Base-by-base conservation (phyloP, 1,284 basidiomycete species). In the Ceraceosorus guamensis region DNA sequence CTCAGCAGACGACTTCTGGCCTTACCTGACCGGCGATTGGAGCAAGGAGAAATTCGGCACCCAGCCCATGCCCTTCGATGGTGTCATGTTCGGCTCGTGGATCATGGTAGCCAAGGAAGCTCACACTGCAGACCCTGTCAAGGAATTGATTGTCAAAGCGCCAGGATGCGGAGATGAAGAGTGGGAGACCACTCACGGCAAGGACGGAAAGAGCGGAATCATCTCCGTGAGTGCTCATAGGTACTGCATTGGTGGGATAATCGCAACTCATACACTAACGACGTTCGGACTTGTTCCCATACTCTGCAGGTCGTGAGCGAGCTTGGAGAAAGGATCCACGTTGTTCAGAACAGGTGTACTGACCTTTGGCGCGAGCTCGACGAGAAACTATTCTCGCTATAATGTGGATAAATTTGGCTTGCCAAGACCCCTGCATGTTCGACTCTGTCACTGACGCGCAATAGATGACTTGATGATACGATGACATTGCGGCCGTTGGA, bases 51-150 rank as follows among this genome's bases (percentile, higher is more conserved):
- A 81, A 70, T 96, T 87, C 74, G 86, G 85, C 57, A 82, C 87
- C 46, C 89, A 96, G 78, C 87, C 88, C n/a, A 98, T 98, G 95
- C 93, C 93, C 1, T 96, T 93, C 80, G 93, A 97, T 70, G 95
- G 68, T 35, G 91, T 95, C 80, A 82, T 98, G 52, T 95, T 93
- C 73, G 95, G 87, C 13, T 89, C 87, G 71, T 87, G 95, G 62
- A 91, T 96, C 76, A 96, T 98, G 91, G 89, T 95, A 46, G 93
- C 93, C 61, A 92, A 91, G 80, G 93, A 98, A 79, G 91, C 93
- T 8, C 92, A 97, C 77, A 97, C 93, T 0, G 87, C 86, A 70
- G 82, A 89, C 5, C 86, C 86, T 11, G 91, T 98, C 77, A 98
- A 98, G 82, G 88, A 97, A 78, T 82, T 98, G 63, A 96, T 98